phyloP scores from a whole-genome alignment of 2,329 filamentous ascomycete genomes.

The Dactylellina leptospora region DNA sequence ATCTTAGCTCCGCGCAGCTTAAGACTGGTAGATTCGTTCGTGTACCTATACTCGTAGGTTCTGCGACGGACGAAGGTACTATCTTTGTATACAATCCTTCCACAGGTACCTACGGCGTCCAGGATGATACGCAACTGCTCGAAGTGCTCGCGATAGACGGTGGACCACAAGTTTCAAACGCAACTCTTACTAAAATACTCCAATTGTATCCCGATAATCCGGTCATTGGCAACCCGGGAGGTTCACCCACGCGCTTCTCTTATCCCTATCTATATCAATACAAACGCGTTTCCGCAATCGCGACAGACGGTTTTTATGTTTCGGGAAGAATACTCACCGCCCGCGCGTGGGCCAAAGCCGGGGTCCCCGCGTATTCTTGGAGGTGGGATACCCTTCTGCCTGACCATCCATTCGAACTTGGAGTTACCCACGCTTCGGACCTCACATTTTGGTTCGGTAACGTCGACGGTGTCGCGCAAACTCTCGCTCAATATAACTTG shows the following conservation, averaged over 20 bases:
- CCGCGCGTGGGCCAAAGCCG: conserved; percentile 64
- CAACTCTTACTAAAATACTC: conserved; percentile 4
- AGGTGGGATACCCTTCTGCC: conserved; percentile 69
- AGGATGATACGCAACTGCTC: conserved; percentile 10
- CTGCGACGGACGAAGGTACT: conserved; percentile 73
- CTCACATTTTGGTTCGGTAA: conserved; percentile 60
- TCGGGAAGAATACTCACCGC: conserved; percentile 67
- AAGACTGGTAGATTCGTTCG: conserved; percentile 69
- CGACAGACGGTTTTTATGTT: conserved; percentile 67
- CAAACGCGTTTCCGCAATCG: conserved; percentile 66
- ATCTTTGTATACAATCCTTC: conserved; percentile 73
- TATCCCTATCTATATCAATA: conserved; percentile 62
- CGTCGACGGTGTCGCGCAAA: conserved; percentile 52
- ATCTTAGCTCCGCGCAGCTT: conserved; percentile 67
- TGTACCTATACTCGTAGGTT: conserved; percentile 71
- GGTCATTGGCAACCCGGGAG: conserved; percentile 1
- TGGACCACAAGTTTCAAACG: conserved; percentile 3
- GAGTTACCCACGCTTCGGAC: conserved; percentile 66
- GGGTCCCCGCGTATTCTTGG: conserved; percentile 68
- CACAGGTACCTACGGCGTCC: conserved; percentile 61
- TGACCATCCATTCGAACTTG: conserved; percentile 62
- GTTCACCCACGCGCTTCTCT: conserved; percentile 5
- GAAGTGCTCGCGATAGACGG: conserved; percentile 5
- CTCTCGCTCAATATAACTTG: conserved; percentile 14
- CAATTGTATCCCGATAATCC: conserved; percentile 13